Percentiles rank a stretch among this genome's conserved stretches.
phyloP scores from a whole-genome alignment of 1,284 basidiomycete species.

The Veloboletus limbatus region DNA sequence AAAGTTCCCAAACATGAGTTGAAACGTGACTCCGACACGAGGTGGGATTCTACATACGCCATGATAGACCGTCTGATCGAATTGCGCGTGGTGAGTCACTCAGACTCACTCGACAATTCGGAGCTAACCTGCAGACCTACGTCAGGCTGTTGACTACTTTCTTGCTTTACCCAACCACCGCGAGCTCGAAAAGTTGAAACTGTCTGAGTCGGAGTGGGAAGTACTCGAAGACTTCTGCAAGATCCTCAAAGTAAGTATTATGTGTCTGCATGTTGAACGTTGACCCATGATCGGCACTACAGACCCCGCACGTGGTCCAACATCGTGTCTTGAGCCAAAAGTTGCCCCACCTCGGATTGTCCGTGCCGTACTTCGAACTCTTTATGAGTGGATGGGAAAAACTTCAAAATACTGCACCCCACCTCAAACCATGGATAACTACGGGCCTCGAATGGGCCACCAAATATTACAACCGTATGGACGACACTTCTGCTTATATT shows the following conservation, averaged over 20 bases:
- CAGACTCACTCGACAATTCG: neutral
- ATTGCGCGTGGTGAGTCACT: neutral
- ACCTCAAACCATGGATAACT: neutral
- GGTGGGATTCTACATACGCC: slow-evolving; percentile 3
- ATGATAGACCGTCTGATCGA: neutral
- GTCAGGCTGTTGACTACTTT: neutral
- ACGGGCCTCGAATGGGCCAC: neutral
- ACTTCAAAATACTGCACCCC: neutral
- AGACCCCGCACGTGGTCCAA: neutral
- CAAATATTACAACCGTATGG: neutral
- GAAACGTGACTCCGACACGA: neutral
- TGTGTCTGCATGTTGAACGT: neutral
- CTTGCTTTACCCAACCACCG: neutral
- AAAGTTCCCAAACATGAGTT: neutral
- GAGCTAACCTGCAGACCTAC: neutral
- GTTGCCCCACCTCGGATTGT: neutral
- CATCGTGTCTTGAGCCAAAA: neutral
- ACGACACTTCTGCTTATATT: neutral
- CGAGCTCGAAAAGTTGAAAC: neutral
- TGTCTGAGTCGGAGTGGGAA: neutral
- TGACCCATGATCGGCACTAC: neutral
- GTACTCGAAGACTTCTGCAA: neutral
- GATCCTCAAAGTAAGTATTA: neutral
- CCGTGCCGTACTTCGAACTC: neutral
- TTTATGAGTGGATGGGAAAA: neutral